Evolutionary conservation across 179 eudicot genomes (phyloP).

Genomic region (Patellifolia procumbens): DNA sequence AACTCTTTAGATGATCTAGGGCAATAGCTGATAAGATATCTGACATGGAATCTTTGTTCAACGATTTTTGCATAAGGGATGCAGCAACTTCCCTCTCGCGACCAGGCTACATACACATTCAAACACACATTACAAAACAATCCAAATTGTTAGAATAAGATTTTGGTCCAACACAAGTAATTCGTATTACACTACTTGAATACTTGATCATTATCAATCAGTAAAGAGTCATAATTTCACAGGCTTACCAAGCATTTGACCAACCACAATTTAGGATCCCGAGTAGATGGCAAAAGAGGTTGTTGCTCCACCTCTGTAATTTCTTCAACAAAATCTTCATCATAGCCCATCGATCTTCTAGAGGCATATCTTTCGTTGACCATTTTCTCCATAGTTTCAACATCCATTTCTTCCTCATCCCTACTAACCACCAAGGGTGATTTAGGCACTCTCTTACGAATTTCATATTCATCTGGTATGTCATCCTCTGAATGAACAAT

Average conservation of each 20-base stretch:
- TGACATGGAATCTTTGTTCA: conserved; percentile 67
- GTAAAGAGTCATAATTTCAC: background rate
- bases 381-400: conserved; percentile 61
- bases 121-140: background rate
- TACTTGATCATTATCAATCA: background rate
- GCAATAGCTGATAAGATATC: conserved; percentile 77
- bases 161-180: no score
- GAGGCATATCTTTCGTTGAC: conserved; percentile 61
- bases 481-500: conserved; percentile 53
- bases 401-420: conserved; percentile 64
- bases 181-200: no score
- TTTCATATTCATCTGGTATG: conserved; percentile 54
- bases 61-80: conserved; percentile 78
- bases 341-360: conserved; percentile 27
- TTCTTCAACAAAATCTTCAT: conserved; percentile 61
- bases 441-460: conserved; percentile 47
- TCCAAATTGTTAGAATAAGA: background rate
- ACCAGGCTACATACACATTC: conserved; percentile 59
- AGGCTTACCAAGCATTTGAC: conserved; percentile 85
- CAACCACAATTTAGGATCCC: conserved; percentile 92
- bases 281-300: conserved; percentile 71
- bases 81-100: conserved; percentile 85
- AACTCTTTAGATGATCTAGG: conserved; percentile 82
- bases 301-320: conserved; percentile 75
- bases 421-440: conserved; percentile 50